Conservation (phyloP, 805 yeast species). For the Saccharomyces jurei region DNA sequence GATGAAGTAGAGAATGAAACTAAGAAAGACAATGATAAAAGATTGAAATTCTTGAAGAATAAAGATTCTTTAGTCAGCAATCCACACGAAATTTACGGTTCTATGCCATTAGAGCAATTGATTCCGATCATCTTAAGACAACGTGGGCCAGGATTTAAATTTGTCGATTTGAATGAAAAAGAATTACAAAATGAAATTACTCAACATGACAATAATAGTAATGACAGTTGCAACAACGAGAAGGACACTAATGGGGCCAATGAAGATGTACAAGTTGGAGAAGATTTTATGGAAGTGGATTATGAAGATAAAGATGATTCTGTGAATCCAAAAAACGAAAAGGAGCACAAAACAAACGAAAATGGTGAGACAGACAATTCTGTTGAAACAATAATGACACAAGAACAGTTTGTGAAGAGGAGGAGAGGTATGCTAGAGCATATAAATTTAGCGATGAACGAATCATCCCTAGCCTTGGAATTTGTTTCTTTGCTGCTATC, state of each 20-base stretch:
- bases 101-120: constrained; percentile 43
- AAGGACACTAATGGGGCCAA: constrained; percentile 2
- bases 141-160: constrained; percentile 39
- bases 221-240: not conserved
- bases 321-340: constrained; percentile 1
- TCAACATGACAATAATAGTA: not conserved
- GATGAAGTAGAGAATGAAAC: not conserved
- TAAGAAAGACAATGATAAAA: constrained; percentile 1
- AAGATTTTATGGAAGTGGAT: constrained; percentile 7
- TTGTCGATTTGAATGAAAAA: constrained; percentile 49
- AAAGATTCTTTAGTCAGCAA: constrained; percentile 19
- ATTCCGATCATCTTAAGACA: constrained; percentile 53
- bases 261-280: constrained; percentile 5
- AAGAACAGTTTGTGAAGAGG: constrained; percentile 38
- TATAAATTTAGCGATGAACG: constrained; percentile 69
- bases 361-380: constrained; percentile 6
- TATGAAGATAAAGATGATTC: constrained; percentile 6
- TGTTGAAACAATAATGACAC: constrained; percentile 16
- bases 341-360: not conserved
- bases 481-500: constrained; percentile 78
- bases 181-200: constrained; percentile 38
- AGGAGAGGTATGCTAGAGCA: constrained; percentile 46
- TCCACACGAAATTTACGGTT: constrained; percentile 26
- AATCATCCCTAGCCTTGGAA: constrained; percentile 80
- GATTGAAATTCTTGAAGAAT: not conserved